phyloP scores from a whole-genome alignment of 345 rosid genomes.

The Linum lewisii region DNA sequence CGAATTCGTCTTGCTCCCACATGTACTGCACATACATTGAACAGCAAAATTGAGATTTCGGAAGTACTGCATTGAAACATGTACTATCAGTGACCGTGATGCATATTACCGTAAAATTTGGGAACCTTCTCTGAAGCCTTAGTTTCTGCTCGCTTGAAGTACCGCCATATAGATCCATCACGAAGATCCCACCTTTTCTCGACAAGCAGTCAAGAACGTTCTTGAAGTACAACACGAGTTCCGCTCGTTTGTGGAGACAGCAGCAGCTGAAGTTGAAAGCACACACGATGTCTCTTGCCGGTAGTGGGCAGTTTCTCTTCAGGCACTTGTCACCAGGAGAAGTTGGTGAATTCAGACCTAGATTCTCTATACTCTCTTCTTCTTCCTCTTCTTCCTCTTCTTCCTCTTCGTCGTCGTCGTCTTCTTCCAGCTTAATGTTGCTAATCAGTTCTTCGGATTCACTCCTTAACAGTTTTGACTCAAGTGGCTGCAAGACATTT shows the following conservation, averaged over 20 bases:
- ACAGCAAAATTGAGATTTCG: no score
- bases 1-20: constrained; percentile 88
- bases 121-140: constrained; percentile 69
- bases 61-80: neutral
- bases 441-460: constrained; percentile 37
- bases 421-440: constrained; percentile 32
- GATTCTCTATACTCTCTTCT: no score
- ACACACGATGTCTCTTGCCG: constrained; percentile 74
- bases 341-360: constrained; percentile 5
- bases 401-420: no score
- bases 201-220: constrained; percentile 54
- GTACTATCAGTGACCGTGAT: neutral
- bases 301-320: constrained; percentile 27
- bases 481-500: constrained; percentile 65
- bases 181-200: constrained; percentile 71
- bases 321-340: constrained; percentile 16
- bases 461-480: constrained; percentile 46
- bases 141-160: constrained; percentile 68
- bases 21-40: constrained; percentile 44
- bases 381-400: no score
- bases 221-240: constrained; percentile 66
- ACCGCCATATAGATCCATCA: constrained; percentile 89
- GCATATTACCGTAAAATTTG: constrained; percentile 56
- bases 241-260: constrained; percentile 72
- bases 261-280: constrained; percentile 94